Evolutionary conservation across 805 yeast species (phyloP).

Genomic region (Ogataea sp.): DNA sequence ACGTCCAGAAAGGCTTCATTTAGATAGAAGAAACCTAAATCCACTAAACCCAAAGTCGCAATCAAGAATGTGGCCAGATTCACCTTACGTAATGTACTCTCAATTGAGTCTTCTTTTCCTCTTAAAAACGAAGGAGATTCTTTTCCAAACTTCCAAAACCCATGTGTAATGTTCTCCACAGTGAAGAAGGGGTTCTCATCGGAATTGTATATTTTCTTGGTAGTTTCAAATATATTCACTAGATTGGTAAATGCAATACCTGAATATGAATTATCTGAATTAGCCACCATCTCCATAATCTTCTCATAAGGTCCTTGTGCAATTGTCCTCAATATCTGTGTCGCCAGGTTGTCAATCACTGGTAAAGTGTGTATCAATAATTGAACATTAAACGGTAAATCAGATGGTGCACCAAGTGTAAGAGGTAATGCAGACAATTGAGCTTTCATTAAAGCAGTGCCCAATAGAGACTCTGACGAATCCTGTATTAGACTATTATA

Average conservation of each 20-base stretch:
- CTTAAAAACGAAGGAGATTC: constrained; percentile 48
- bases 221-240: constrained; percentile 70
- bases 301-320: constrained; percentile 73
- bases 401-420: constrained; percentile 46
- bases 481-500: constrained; percentile 2
- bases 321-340: constrained; percentile 68
- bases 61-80: constrained; percentile 82
- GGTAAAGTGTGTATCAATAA: constrained; percentile 63
- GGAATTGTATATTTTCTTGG: constrained; percentile 57
- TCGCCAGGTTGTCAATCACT: constrained; percentile 70
- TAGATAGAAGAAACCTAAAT: constrained; percentile 79
- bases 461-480: not conserved
- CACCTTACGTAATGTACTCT: constrained; percentile 67
- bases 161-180: constrained; percentile 63
- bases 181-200: constrained; percentile 67
- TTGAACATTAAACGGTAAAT: constrained; percentile 54
- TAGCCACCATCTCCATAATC: constrained; percentile 60
- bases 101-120: constrained; percentile 54
- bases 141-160: constrained; percentile 59
- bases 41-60: constrained; percentile 79
- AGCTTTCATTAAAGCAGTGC: constrained; percentile 26
- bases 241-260: constrained; percentile 57
- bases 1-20: constrained; percentile 81
- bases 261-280: constrained; percentile 50
- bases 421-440: constrained; percentile 57